phyloP scores from a whole-genome alignment of 2,329 filamentous ascomycete species.

The Phoma herbarum region DNA sequence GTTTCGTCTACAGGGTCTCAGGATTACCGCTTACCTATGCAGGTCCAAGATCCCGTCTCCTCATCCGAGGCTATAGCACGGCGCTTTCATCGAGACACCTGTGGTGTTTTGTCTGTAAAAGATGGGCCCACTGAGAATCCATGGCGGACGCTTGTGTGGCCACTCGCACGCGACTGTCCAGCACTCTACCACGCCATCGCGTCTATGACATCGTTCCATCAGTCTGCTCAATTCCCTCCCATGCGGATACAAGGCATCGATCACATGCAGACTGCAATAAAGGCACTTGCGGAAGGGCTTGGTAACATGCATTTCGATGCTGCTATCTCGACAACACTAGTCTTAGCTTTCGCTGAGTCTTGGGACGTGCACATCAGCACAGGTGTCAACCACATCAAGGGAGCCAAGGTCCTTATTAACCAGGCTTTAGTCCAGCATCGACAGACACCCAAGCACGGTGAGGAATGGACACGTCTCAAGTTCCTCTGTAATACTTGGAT shows the following conservation, averaged over 20 bases:
- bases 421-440: constrained; percentile 63
- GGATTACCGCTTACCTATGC: constrained; percentile 45
- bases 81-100: constrained; percentile 72
- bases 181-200: constrained; percentile 74
- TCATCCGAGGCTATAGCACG: constrained; percentile 70
- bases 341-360: constrained; percentile 73
- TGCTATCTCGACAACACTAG: constrained; percentile 74
- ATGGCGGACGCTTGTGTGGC: constrained; percentile 76
- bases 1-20: constrained; percentile 44
- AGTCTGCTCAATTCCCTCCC: constrained; percentile 64
- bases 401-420: constrained; percentile 70
- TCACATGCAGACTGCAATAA: constrained; percentile 72
- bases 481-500: constrained; percentile 77
- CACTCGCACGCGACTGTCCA: constrained; percentile 69
- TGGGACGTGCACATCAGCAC: constrained; percentile 76
- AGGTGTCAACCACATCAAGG: constrained; percentile 73
- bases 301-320: constrained; percentile 70
- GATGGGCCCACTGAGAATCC: constrained; percentile 75
- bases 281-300: constrained; percentile 66
- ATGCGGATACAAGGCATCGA: constrained; percentile 71
- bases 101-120: constrained; percentile 75
- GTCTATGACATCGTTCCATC: constrained; percentile 75
- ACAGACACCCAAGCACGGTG: constrained; percentile 52
- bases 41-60: constrained; percentile 59
- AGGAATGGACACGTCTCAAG: constrained; percentile 61